Evolutionary conservation across 805 yeast genomes (phyloP).

Genomic region (Tetrapisispora taiwanensis): DNA sequence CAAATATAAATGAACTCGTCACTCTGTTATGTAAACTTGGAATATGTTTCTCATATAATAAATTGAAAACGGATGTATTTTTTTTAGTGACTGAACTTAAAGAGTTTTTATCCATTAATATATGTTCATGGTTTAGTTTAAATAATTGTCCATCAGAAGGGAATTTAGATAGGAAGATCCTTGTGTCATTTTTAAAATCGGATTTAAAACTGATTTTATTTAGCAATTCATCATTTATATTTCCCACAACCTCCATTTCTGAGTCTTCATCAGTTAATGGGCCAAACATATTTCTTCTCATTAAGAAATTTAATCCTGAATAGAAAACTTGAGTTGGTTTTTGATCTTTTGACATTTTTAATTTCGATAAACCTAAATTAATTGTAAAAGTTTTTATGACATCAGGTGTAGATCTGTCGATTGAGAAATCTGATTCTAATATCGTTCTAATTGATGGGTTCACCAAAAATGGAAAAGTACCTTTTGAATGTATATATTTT

Average conservation of each 20-base stretch:
- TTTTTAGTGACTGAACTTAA: slow-evolving; percentile 17
- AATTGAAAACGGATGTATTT: slow-evolving; percentile 24
- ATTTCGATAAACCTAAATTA: slow-evolving; percentile 45
- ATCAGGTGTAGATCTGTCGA: background rate
- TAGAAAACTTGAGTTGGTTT: slow-evolving; percentile 20
- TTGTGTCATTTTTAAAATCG: slow-evolving; percentile 34
- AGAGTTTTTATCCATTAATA: slow-evolving; percentile 22
- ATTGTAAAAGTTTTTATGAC: slow-evolving; percentile 4
- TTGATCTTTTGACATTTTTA: slow-evolving; percentile 15
- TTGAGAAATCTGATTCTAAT: slow-evolving; percentile 10
- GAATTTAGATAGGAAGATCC: slow-evolving; percentile 34
- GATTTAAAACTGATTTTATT: slow-evolving; percentile 23
- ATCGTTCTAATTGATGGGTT: slow-evolving; percentile 39
- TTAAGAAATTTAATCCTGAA: slow-evolving; percentile 52
- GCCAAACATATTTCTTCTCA: slow-evolving; percentile 29
- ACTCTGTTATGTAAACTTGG: slow-evolving; percentile 37
- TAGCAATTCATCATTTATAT: background rate
- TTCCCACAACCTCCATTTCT: background rate
- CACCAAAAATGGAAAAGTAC: slow-evolving; percentile 36
- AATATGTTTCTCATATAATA: slow-evolving; percentile 22
- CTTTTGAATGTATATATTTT: slow-evolving; percentile 41
- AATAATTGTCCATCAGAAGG: slow-evolving; percentile 38
- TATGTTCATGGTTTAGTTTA: slow-evolving; percentile 37
- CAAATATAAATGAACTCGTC: slow-evolving; percentile 25
- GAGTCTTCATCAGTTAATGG: background rate